phyloP scores from a whole-genome alignment of 2,329 filamentous ascomycete genomes.

The Neofusicoccum laricinum region DNA sequence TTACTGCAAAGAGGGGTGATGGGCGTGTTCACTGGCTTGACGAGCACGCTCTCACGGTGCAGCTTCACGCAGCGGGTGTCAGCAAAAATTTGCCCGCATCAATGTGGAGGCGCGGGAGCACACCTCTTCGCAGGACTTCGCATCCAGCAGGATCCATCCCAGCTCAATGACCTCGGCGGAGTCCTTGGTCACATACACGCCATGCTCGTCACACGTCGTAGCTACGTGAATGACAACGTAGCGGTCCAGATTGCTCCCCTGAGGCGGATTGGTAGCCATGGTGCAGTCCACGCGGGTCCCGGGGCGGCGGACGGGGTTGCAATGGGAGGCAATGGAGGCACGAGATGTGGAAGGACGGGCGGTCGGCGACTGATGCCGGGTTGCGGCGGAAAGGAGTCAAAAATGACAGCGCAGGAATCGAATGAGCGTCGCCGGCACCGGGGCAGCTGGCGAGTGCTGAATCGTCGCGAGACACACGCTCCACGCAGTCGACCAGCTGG shows the following conservation, averaged over 20 bases:
- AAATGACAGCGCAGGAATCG: conserved; percentile 10
- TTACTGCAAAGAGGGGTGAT: conserved; percentile 98
- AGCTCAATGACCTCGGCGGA: conserved; percentile 99
- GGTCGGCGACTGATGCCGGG: conserved; percentile 13
- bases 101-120: conserved; percentile 18
- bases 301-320: conserved; percentile 3
- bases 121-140: conserved; percentile 89
- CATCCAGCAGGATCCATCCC: conserved; percentile 94
- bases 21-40: conserved; percentile 97
- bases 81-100: conserved; percentile 24
- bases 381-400: conserved; percentile 17
- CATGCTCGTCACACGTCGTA: conserved; percentile 98
- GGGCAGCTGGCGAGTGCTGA: conserved; percentile 2
- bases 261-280: conserved; percentile 30
- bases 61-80: conserved; percentile 58
- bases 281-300: conserved; percentile 13
- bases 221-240: conserved; percentile 98
- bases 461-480: conserved; percentile 5
- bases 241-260: conserved; percentile 66
- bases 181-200: conserved; percentile 98
- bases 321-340: conserved; percentile 12
- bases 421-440: conserved; percentile 12
- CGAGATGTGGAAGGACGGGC: conserved; percentile 13
- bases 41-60: conserved; percentile 90
- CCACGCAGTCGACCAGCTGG: conserved; percentile 9